These are phyloP conservation scores for Ciborinia camelliae DNA, from an alignment of 2,329 filamentous ascomycete genomes.

Conservation along the genomic window DNA sequence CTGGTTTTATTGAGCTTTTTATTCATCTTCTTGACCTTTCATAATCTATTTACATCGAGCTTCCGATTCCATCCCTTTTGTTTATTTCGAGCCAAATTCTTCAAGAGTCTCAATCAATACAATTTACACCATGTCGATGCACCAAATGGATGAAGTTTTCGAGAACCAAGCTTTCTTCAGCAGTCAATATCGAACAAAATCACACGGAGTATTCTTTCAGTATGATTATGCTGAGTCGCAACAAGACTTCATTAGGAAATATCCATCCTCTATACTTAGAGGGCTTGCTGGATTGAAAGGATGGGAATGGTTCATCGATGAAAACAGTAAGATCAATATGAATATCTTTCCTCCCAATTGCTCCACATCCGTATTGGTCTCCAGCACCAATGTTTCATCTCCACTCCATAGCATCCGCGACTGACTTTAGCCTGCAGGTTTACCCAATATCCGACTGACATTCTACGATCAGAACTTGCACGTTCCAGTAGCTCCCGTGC, in stretches of 20 bases:
- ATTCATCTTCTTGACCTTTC: background rate
- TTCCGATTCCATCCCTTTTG: background rate
- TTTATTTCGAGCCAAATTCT: background rate
- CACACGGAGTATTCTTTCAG: background rate
- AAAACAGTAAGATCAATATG: background rate
- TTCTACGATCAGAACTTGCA: background rate
- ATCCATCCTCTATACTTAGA: background rate
- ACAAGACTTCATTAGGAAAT: background rate
- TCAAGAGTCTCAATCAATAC: background rate
- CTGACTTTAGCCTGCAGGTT: background rate
- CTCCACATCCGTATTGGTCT: background rate
- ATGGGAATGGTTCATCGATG: slow-evolving; percentile 13
- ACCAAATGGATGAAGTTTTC: background rate
- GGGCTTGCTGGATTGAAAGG: background rate
- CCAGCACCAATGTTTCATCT: background rate
- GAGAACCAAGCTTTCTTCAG: background rate
- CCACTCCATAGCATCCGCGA: background rate
- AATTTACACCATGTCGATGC: slow-evolving; percentile 1
- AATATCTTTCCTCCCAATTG: background rate
- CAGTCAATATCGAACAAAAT: background rate
- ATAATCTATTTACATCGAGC: background rate
- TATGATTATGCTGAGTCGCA: slow-evolving; percentile 14
- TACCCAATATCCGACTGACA: background rate
- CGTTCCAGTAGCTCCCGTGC: background rate
- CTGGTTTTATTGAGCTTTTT: background rate